These are phyloP conservation scores for Massariosphaeria phaeospora DNA, from an alignment of 495 filamentous ascomycete species.

Conservation along the genomic window DNA sequence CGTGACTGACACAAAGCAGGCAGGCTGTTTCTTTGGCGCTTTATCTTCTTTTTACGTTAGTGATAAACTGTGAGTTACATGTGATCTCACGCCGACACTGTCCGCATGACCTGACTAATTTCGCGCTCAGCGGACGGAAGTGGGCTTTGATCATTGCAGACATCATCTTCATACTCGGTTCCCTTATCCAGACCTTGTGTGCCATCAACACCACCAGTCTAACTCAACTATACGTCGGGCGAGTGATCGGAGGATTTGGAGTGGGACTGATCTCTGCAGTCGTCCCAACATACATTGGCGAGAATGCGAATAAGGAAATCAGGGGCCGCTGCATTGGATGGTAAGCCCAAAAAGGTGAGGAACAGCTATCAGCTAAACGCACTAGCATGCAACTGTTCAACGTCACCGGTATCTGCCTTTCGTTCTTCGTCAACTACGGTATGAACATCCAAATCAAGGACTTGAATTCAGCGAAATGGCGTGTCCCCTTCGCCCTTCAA, in stretches of 20 bases:
- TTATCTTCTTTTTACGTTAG: constrained; percentile 32
- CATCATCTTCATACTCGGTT: constrained; percentile 34
- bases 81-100: constrained; percentile 7
- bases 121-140: constrained; percentile 30
- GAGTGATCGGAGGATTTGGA: constrained; percentile 42
- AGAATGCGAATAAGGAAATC: constrained; percentile 43
- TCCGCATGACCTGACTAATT: constrained; percentile 15
- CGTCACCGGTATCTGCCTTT: constrained; percentile 32
- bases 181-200: constrained; percentile 36
- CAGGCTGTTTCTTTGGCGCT: constrained; percentile 39
- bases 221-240: constrained; percentile 39
- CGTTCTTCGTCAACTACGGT: constrained; percentile 44
- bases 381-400: constrained; percentile 33
- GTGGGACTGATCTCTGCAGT: constrained; percentile 41
- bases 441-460: constrained; percentile 46
- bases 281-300: constrained; percentile 45
- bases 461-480: constrained; percentile 47
- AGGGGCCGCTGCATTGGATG: constrained; percentile 40
- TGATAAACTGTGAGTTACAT: constrained; percentile 31
- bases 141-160: constrained; percentile 31
- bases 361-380: not conserved
- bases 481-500: constrained; percentile 56
- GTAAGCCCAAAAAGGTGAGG: constrained; percentile 12
- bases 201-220: constrained; percentile 34
- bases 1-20: constrained; percentile 17